A percentile compares a stretch with the other conserved stretches of the same genome.
phyloP scores from a whole-genome alignment of 768 basidiomycete genomes.

The Hebeloma cylindrosporum region DNA sequence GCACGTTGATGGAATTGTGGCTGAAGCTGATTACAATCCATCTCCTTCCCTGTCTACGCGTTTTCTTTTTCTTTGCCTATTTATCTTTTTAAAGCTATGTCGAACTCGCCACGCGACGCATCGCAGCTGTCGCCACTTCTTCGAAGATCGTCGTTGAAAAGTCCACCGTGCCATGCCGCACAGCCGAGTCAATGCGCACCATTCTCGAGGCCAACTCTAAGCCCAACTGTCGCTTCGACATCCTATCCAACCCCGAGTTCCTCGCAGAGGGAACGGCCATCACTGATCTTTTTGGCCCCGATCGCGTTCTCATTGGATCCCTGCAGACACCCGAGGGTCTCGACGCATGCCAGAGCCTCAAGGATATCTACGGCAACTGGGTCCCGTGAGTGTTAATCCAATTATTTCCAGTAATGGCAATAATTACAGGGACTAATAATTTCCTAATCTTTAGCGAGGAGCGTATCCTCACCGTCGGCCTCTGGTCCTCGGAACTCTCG shows the following conservation, averaged over 20 bases:
- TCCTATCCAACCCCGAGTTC: constrained; percentile 99
- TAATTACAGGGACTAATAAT: not conserved
- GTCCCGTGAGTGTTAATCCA: constrained; percentile 66
- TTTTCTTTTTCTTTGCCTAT: constrained; percentile 5
- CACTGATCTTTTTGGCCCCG: constrained; percentile 80
- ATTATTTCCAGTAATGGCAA: not conserved
- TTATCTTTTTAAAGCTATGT: constrained; percentile 68
- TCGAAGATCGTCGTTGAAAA: constrained; percentile 99
- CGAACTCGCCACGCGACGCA: constrained; percentile 94
- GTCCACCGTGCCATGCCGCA: constrained; percentile 98
- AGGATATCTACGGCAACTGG: constrained; percentile 93
- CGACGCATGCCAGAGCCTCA: constrained; percentile 73
- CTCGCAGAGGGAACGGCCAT: constrained; percentile 98
- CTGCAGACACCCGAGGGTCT: constrained; percentile 87
- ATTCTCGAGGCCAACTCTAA: constrained; percentile 98
- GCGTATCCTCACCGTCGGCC: constrained; percentile 87
- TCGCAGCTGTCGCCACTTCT: constrained; percentile 85
- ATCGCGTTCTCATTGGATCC: constrained; percentile 96
- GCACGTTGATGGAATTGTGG: constrained; percentile 13
- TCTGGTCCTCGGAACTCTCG: constrained; percentile 98
- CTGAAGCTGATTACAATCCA: constrained; percentile 9
- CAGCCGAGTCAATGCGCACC: constrained; percentile 98
- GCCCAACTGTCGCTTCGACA: constrained; percentile 89
- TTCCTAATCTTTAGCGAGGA: constrained; percentile 47
- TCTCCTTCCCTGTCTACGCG: constrained; percentile 14